Conservation (phyloP, 371 early-diverging fungal genomes). For the Batrachochytrium dendrobatidis region DNA sequence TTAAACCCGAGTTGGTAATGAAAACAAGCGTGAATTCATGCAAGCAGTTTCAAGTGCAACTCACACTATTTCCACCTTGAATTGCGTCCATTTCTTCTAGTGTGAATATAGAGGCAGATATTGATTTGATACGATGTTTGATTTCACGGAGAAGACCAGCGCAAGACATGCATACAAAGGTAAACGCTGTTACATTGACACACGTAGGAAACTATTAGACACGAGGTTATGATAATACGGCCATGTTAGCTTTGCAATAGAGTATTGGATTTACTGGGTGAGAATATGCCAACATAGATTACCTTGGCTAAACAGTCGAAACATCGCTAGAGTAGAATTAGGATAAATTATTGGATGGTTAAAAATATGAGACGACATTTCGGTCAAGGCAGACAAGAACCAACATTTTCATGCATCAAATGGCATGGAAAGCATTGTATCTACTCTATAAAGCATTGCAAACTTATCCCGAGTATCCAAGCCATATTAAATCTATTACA, state of each 20-base stretch:
- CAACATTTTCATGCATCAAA: too few relatives aligned
- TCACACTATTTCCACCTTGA: slow-evolving; percentile 51
- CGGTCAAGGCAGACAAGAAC: too few relatives aligned
- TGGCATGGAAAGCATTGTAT: too few relatives aligned
- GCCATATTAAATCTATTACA: too few relatives aligned
- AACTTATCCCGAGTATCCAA: too few relatives aligned
- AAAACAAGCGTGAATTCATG: background rate
- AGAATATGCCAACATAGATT: background rate
- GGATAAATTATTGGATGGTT: too few relatives aligned
- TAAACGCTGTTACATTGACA: slow-evolving; percentile 52
- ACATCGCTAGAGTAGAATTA: slow-evolving; percentile 34
- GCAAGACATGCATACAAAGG: slow-evolving; percentile 57
- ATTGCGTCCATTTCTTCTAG: slow-evolving; percentile 49
- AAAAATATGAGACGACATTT: too few relatives aligned
- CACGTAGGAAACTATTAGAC: slow-evolving; percentile 51
- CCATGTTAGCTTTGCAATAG: too few relatives aligned
- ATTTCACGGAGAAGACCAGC: slow-evolving; percentile 65
- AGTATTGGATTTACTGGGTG: too few relatives aligned
- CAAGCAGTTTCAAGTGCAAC: background rate
- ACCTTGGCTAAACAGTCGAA: slow-evolving; percentile 52
- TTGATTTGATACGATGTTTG: slow-evolving; percentile 61
- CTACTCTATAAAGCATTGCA: too few relatives aligned
- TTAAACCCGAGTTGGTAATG: too few relatives aligned
- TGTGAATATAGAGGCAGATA: slow-evolving; percentile 57
- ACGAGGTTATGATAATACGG: too few relatives aligned